Evolutionary conservation across 2,329 filamentous ascomycete genomes (phyloP).

Genomic region (Cercospora sp.): DNA sequence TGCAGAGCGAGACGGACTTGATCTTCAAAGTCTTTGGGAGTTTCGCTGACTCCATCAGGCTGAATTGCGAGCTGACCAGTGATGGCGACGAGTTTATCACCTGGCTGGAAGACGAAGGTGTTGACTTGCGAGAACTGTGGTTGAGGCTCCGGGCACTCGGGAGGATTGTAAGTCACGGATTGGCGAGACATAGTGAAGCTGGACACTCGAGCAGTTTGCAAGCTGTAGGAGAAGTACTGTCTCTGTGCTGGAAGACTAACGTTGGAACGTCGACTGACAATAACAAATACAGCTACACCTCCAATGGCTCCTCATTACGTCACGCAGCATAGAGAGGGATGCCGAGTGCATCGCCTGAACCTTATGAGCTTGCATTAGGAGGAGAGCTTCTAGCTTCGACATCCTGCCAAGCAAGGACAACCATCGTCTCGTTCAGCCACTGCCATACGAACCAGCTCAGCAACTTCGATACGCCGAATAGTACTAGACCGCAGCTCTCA

Average conservation of each 20-base stretch:
- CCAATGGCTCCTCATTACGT: background rate
- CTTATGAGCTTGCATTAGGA: background rate
- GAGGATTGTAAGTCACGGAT: constrained; percentile 12
- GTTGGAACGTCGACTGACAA: background rate
- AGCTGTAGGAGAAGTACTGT: background rate
- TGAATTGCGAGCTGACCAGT: constrained; percentile 27
- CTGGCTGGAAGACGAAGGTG: constrained; percentile 17
- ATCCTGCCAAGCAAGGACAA: background rate
- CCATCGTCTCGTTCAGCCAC: no score
- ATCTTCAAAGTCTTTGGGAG: constrained; percentile 17
- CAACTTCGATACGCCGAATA: background rate
- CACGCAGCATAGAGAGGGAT: background rate
- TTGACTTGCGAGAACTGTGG: constrained; percentile 27
- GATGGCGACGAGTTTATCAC: constrained; percentile 24
- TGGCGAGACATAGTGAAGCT: background rate
- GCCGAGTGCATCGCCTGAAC: background rate
- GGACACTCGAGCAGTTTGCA: background rate
- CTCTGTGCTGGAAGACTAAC: background rate
- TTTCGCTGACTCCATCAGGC: constrained; percentile 17
- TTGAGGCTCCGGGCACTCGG: constrained; percentile 19
- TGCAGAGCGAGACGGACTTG: constrained; percentile 24
- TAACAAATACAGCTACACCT: background rate
- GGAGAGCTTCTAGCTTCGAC: background rate
- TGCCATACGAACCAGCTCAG: no score
- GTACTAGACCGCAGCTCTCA: background rate